These are phyloP conservation scores for Saccharomyces hybrid DNA, from an alignment of 1,139 yeast species.

Conservation along the genomic window DNA sequence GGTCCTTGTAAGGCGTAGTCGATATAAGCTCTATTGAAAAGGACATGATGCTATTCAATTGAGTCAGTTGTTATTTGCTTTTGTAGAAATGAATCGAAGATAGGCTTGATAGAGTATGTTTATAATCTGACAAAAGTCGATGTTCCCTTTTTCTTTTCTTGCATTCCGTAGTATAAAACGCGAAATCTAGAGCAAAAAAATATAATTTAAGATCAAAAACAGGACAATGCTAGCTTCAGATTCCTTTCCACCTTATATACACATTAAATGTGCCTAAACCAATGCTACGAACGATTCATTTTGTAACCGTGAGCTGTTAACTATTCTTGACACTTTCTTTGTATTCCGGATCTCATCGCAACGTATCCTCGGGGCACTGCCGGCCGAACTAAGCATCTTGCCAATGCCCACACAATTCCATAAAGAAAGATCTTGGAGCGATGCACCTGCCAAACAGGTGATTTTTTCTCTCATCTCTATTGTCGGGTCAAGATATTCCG, in stretches of 20 bases:
- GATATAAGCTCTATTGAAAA: slow-evolving; percentile 17
- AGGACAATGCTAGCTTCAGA: background rate
- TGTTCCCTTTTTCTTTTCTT: background rate
- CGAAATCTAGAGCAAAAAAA: background rate
- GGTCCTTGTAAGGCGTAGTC: slow-evolving; percentile 82
- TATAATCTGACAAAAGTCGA: background rate
- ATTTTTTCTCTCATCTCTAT: background rate
- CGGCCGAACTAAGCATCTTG: background rate
- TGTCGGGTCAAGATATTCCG: background rate
- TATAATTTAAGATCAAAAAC: background rate
- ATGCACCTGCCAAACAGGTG: background rate
- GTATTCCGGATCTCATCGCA: background rate
- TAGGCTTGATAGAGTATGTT: background rate
- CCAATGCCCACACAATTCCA: background rate
- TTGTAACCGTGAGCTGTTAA: background rate
- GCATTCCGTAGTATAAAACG: background rate
- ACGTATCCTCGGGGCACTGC: background rate
- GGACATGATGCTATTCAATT: slow-evolving; percentile 14
- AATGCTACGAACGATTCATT: background rate
- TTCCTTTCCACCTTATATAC: background rate
- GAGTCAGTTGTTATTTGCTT: background rate
- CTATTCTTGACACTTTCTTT: background rate
- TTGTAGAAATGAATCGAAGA: background rate
- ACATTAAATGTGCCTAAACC: background rate
- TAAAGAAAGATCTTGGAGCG: background rate